Evolutionary conservation across 768 basidiomycete species (phyloP), one percentile per base, ranked within the genome.

Genomic region (Flagelloscypha sp.): DNA sequence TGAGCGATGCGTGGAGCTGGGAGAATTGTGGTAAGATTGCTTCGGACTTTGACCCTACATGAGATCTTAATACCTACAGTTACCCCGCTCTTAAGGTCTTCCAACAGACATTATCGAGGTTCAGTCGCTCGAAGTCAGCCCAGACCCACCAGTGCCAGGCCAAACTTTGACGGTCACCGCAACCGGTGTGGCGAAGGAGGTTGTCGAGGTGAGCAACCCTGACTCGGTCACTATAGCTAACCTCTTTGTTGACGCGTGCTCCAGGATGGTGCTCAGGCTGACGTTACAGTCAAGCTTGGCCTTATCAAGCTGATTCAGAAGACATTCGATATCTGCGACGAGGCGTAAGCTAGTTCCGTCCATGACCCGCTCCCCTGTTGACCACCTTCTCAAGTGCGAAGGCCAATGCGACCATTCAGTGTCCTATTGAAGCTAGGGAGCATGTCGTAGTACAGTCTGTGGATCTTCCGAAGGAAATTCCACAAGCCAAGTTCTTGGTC

Each of bases 231-330:
- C 30, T 35, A 21, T 23, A 8, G 28, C 22, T 15, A 13, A 16
- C 25, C 27, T 38, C 27, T 21, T 18, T 3, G 18, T 24, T 48
- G 15, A 61, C 24, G 35, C 16, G 4, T 5, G n/a, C 32, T 21
- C 12, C 44, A 97, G 93, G 81, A 92, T 4, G 95, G 95, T 5
- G 85, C 94, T 24, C 85, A 75, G 48, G 94, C 84, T 6, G 79
- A 93, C 46, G 90, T 99, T 4, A 59, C 61, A 1, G 94, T 99
- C 37, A 98, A 97, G 57, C 68, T 98, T n/a, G 95, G 95, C 17
- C 61, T 88, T 19, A 74, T 99, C 52, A 95, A 88, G 63, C 55
- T 98, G n/a, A 62, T 98, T 21, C 58, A 66, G 29, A 95, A 87
- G 63, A 52, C 46, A 12, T 94, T 97, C 46, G 88, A 97, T 45